Evolutionary conservation across 352 stramenopile genomes (phyloP).

Genomic region (Phytophthora chlamydospora): DNA sequence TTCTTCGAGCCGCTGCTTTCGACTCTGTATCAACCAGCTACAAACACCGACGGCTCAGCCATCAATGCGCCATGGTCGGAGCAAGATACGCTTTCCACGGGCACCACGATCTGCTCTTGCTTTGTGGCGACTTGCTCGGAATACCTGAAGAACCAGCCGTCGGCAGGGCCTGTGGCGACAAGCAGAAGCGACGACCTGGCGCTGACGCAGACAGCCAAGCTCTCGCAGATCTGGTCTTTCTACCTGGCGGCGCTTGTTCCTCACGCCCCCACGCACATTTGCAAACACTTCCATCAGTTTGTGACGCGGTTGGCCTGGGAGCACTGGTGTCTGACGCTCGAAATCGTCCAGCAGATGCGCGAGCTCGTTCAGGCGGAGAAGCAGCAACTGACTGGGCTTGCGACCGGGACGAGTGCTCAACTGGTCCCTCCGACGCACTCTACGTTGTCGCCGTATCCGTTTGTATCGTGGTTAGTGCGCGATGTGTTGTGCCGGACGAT

Average conservation of each 20-base stretch:
- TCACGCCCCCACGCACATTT: conserved; percentile 76
- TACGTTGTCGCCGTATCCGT: conserved; percentile 71
- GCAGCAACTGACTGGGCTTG: conserved; percentile 47
- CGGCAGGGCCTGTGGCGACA: background rate
- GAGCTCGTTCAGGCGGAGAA: conserved; percentile 73
- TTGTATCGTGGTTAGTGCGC: conserved; percentile 85
- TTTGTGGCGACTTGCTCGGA: conserved; percentile 81
- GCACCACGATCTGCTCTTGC: conserved; percentile 77
- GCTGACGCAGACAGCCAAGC: conserved; percentile 45
- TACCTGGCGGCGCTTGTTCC: conserved; percentile 77
- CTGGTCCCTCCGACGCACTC: conserved; percentile 33
- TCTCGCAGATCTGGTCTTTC: conserved; percentile 85
- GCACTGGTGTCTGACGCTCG: conserved; percentile 81
- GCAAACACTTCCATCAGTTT: conserved; percentile 85
- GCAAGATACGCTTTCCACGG: conserved; percentile 73
- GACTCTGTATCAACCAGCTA: conserved; percentile 80
- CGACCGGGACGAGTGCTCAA: conserved; percentile 19
- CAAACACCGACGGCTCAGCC: conserved; percentile 69
- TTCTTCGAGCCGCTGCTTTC: conserved; percentile 85
- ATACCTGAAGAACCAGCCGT: conserved; percentile 53
- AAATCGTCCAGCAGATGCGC: conserved; percentile 86
- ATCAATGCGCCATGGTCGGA: conserved; percentile 75
- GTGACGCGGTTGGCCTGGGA: conserved; percentile 83
- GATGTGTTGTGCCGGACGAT: conserved; percentile 82
- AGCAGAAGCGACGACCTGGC: conserved; percentile 19